phyloP scores from a whole-genome alignment of 352 stramenopile species.

The Phytopythium boreale region DNA sequence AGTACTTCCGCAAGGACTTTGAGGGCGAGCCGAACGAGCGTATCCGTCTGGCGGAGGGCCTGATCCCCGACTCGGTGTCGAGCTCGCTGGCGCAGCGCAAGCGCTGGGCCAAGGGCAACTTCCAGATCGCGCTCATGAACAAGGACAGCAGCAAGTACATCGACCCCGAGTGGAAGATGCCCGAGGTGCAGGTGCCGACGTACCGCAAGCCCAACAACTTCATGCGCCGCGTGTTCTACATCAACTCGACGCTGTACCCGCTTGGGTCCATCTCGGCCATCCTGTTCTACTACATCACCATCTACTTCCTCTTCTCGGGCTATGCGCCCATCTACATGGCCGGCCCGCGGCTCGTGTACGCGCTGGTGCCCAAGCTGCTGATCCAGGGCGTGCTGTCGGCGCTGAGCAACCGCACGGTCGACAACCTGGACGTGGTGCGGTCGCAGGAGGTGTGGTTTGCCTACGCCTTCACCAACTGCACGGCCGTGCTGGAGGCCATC shows the following conservation, averaged over 20 bases:
- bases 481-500: constrained; percentile 67
- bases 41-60: constrained; percentile 73
- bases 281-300: constrained; percentile 83
- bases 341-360: constrained; percentile 62
- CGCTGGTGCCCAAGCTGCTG: constrained; percentile 76
- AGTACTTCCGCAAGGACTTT: constrained; percentile 89
- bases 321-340: constrained; percentile 83
- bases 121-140: constrained; percentile 82
- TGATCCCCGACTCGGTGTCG: constrained; percentile 74
- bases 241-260: constrained; percentile 80
- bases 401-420: constrained; percentile 77
- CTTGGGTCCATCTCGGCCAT: constrained; percentile 76
- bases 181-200: constrained; percentile 50
- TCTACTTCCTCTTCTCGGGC: constrained; percentile 84
- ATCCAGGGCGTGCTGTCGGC: constrained; percentile 72
- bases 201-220: constrained; percentile 69
- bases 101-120: constrained; percentile 85
- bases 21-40: constrained; percentile 72
- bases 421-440: constrained; percentile 82
- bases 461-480: constrained; percentile 82
- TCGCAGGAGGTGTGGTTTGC: constrained; percentile 85
- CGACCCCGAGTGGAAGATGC: constrained; percentile 80
- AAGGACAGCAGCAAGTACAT: constrained; percentile 78
- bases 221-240: constrained; percentile 78
- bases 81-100: constrained; percentile 72